A percentile compares a stretch with the other conserved stretches of the same genome.
These are phyloP conservation scores for Epichloe bromicola DNA, from an alignment of 2,329 filamentous ascomycete species.

Conservation along the genomic window DNA sequence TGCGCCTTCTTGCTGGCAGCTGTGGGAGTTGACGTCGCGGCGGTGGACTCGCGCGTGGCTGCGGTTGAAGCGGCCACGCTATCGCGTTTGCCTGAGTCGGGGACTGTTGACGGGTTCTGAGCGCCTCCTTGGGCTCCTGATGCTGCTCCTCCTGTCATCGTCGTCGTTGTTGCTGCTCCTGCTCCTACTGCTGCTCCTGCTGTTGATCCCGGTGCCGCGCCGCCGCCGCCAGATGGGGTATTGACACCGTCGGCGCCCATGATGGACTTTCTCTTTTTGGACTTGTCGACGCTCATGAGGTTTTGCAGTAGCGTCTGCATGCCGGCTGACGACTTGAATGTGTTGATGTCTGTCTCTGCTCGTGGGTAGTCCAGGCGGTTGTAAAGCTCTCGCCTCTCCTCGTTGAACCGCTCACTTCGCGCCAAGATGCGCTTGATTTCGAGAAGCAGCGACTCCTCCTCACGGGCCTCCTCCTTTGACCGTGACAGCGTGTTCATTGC, in stretches of 20 bases:
- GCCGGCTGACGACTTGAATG: conserved; percentile 71
- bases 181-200: conserved; percentile 18
- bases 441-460: conserved; percentile 78
- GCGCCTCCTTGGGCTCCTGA: conserved; percentile 12
- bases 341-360: conserved; percentile 53
- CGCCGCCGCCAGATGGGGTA: conserved; percentile 15
- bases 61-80: conserved; percentile 36
- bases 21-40: conserved; percentile 21
- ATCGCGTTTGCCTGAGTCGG: conserved; percentile 33
- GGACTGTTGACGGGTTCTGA: conserved; percentile 20
- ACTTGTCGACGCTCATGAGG: conserved; percentile 71
- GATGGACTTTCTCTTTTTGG: conserved; percentile 77
- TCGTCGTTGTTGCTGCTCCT: conserved; percentile 13
- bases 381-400: conserved; percentile 79
- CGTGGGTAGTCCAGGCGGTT: conserved; percentile 72
- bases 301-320: conserved; percentile 71
- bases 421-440: conserved; percentile 88
- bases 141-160: conserved; percentile 15
- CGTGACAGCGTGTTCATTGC: conserved; percentile 68
- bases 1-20: conserved; percentile 36
- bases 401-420: conserved; percentile 72
- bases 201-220: neutral
- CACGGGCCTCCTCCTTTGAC: conserved; percentile 75
- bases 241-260: conserved; percentile 45
- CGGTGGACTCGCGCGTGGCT: conserved; percentile 19